A percentile compares a stretch with the other conserved stretches of the same genome.
phyloP scores from a whole-genome alignment of 345 rosid species.

The Lepidium sativum region DNA sequence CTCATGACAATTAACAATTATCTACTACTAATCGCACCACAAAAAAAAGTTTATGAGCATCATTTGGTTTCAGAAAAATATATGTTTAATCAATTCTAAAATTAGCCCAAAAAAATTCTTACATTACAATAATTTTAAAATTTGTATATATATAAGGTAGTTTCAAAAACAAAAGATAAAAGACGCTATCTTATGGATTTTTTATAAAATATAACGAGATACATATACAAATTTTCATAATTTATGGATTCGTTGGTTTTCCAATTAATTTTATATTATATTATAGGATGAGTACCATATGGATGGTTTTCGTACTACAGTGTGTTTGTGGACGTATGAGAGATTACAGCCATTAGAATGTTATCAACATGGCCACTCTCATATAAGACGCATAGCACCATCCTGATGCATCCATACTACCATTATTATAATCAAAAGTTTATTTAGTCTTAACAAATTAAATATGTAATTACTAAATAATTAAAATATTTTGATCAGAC shows the following conservation, averaged over 20 bases:
- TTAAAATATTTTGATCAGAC: too few relatives aligned
- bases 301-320: neutral
- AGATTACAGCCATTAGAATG: neutral
- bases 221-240: too few relatives aligned
- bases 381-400: conserved; percentile 5
- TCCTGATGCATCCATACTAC: too few relatives aligned
- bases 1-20: neutral
- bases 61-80: neutral
- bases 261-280: neutral
- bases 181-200: neutral
- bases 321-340: neutral
- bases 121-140: neutral
- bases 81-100: neutral
- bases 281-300: neutral
- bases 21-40: neutral
- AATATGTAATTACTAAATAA: too few relatives aligned
- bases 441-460: too few relatives aligned
- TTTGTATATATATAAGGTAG: neutral
- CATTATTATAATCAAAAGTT: too few relatives aligned
- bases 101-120: neutral
- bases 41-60: neutral
- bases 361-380: conserved; percentile 21
- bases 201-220: too few relatives aligned
- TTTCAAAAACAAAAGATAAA: neutral
- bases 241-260: neutral